Percentiles rank a stretch among this genome's conserved stretches.
Conservation (phyloP, 495 filamentous ascomycete species). For the Copromyces sp. region DNA sequence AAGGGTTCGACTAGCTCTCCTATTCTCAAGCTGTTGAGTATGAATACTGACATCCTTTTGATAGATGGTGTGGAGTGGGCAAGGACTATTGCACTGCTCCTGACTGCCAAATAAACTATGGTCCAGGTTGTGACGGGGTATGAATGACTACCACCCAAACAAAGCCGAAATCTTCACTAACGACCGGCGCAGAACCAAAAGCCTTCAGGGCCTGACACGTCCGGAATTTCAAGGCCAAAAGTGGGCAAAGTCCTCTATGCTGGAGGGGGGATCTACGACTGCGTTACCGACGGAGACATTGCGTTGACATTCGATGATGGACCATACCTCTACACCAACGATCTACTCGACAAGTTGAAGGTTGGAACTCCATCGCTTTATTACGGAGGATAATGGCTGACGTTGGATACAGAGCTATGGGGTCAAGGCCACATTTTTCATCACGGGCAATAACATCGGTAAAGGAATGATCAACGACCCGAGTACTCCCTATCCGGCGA, state of each 20-base stretch:
- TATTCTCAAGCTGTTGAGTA: constrained; percentile 1
- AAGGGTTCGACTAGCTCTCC: constrained; percentile 34
- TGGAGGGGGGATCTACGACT: constrained; percentile 56
- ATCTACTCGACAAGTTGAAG: constrained; percentile 56
- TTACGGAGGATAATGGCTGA: not conserved
- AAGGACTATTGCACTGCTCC: constrained; percentile 56
- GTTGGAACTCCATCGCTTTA: constrained; percentile 11
- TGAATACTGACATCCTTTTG: constrained; percentile 21
- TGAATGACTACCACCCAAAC: not conserved
- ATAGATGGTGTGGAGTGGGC: constrained; percentile 50
- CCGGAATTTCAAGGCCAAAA: constrained; percentile 46
- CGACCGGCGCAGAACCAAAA: constrained; percentile 34
- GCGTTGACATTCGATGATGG: constrained; percentile 77
- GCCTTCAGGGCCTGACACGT: constrained; percentile 52
- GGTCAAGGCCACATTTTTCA: constrained; percentile 69
- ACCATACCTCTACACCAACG: constrained; percentile 56
- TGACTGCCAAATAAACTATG: constrained; percentile 60
- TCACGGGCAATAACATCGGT: constrained; percentile 64
- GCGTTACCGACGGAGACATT: constrained; percentile 49
- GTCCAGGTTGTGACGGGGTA: constrained; percentile 52
- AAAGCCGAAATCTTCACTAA: not conserved
- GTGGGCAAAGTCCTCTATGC: constrained; percentile 50
- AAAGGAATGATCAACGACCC: constrained; percentile 62
- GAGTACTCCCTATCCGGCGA: constrained; percentile 41
- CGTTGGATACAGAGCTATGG: constrained; percentile 36